Evolutionary conservation across 148 eudicot species (phyloP).

Genomic region (Talinum fruticosum): DNA sequence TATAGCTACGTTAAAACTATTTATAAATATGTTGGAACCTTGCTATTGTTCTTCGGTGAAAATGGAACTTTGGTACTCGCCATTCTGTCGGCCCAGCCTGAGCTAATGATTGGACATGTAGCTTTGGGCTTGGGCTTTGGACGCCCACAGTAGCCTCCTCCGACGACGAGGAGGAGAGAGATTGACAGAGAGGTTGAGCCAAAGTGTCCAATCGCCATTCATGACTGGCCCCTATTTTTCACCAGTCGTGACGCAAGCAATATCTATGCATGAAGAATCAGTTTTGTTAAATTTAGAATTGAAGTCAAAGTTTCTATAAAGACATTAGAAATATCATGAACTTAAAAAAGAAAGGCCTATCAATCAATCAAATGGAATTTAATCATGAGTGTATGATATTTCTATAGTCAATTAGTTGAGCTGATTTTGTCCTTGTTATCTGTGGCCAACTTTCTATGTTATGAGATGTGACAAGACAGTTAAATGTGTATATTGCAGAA

Average conservation of each 20-base stretch:
- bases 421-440: conserved; percentile 27
- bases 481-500: too few relatives aligned
- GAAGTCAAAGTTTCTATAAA: neutral
- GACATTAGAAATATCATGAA: neutral
- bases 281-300: neutral
- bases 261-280: neutral
- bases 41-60: too few relatives aligned
- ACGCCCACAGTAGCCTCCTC: too few relatives aligned
- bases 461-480: conserved; percentile 31
- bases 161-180: conserved; percentile 1
- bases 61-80: too few relatives aligned
- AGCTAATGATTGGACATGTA: too few relatives aligned
- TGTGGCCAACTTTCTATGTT: neutral
- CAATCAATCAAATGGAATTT: neutral
- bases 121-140: too few relatives aligned
- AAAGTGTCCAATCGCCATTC: conserved; percentile 18
- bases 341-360: neutral
- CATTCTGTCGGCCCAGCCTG: too few relatives aligned
- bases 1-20: too few relatives aligned
- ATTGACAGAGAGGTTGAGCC: conserved; percentile 3
- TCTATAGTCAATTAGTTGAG: neutral
- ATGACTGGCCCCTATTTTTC: conserved; percentile 22
- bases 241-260: conserved; percentile 25
- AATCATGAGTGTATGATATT: neutral
- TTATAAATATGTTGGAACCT: too few relatives aligned